Conservation (phyloP, 1,139 yeast genomes). For the Lodderomyces margitis region DNA sequence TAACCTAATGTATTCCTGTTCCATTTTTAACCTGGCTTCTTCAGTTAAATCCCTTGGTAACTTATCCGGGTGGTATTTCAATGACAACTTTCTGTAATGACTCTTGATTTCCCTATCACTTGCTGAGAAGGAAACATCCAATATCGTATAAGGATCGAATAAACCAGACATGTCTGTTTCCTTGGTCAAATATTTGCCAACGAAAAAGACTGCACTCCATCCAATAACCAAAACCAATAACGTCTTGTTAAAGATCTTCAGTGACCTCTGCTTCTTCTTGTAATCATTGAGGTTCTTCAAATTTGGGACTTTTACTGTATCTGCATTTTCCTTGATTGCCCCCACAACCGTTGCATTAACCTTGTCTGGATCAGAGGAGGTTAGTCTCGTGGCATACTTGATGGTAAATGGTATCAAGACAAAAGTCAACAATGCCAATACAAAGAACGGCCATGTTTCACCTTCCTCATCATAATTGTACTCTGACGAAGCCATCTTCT, state of each 20-base stretch:
- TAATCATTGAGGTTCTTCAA: conserved; percentile 39
- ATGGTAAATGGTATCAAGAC: conserved; percentile 71
- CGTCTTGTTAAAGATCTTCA: conserved; percentile 44
- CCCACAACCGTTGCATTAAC: conserved; percentile 30
- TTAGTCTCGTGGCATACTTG: conserved; percentile 35
- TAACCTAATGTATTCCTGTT: conserved; percentile 75
- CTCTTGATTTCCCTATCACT: conserved; percentile 74
- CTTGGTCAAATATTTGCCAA: conserved; percentile 50
- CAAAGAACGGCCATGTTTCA: conserved; percentile 95
- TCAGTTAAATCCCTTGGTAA: conserved; percentile 66
- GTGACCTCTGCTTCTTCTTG: conserved; percentile 36
- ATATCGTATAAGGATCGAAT: conserved; percentile 89
- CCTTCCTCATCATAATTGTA: conserved; percentile 86
- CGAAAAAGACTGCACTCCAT: conserved; percentile 59
- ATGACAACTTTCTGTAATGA: conserved; percentile 80
- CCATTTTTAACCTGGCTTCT: conserved; percentile 57
- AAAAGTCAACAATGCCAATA: conserved; percentile 62
- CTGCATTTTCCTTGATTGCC: conserved; percentile 28
- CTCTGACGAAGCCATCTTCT: conserved; percentile 34
- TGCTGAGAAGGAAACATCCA: conserved; percentile 71
- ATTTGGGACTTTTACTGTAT: conserved; percentile 41
- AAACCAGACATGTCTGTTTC: conserved; percentile 44
- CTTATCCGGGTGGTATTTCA: conserved; percentile 94
- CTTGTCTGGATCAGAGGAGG: conserved; percentile 22
- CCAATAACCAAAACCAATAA: conserved; percentile 55